Percentiles rank a stretch among this genome's conserved stretches.
Conservation (phyloP, 169 alveolate genomes). For the Cryptosporidium canis region DNA sequence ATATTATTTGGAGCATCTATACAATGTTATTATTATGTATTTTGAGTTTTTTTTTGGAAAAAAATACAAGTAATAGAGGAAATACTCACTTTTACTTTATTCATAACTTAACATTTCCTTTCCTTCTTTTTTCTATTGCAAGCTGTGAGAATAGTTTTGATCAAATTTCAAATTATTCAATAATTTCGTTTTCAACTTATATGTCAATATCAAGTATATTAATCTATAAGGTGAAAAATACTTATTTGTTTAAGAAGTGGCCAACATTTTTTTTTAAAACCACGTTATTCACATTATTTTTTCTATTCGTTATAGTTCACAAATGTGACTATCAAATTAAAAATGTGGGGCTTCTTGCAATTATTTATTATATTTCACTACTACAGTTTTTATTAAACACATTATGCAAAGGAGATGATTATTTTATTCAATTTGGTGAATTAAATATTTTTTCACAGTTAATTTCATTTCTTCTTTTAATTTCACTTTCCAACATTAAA, state of each 20-base stretch:
- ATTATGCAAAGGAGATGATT: not conserved
- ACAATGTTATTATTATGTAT: not conserved
- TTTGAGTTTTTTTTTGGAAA: not conserved
- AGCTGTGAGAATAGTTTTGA: not conserved
- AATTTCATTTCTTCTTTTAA: slow-evolving; percentile 7
- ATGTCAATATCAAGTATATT: slow-evolving; percentile 24
- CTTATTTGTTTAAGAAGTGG: not conserved
- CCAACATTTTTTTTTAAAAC: not conserved
- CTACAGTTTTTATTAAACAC: not conserved
- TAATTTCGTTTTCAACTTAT: slow-evolving; percentile 17
- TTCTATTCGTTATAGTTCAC: not conserved
- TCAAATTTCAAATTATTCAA: not conserved
- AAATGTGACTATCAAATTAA: not conserved
- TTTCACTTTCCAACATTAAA: slow-evolving; percentile 12
- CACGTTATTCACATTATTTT: not conserved
- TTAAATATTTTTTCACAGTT: slow-evolving; percentile 50
- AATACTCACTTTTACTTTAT: slow-evolving; percentile 13
- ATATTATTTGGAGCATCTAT: not conserved
- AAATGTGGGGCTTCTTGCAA: not conserved
- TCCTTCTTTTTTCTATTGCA: slow-evolving; percentile 17
- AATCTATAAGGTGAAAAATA: not conserved
- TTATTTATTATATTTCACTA: slow-evolving; percentile 11
- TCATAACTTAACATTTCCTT: slow-evolving; percentile 50
- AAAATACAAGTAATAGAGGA: not conserved
- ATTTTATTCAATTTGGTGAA: slow-evolving; percentile 46